Evolutionary conservation across 1,284 basidiomycete genomes (phyloP).

Genomic region (Cystobasidium slooffiae): DNA sequence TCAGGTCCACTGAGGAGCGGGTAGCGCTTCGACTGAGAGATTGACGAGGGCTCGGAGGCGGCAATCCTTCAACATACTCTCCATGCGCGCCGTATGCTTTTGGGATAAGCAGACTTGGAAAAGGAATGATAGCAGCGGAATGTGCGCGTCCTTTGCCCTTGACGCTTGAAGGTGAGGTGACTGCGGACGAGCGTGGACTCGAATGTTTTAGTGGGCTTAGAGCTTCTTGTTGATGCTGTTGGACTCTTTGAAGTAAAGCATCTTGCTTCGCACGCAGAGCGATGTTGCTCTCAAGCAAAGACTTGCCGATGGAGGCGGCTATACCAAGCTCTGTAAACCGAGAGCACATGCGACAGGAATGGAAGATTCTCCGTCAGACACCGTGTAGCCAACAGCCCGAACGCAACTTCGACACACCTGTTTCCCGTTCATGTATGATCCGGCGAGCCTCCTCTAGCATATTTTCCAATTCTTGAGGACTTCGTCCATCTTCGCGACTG

Average conservation of each 20-base stretch:
- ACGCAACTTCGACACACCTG: slow-evolving; percentile 62
- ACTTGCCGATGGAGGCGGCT: slow-evolving; percentile 71
- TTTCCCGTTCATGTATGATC: slow-evolving; percentile 74
- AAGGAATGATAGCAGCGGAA: not conserved
- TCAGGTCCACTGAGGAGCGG: not conserved
- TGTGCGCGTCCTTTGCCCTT: slow-evolving; percentile 45
- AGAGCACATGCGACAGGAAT: slow-evolving; percentile 24
- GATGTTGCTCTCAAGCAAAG: slow-evolving; percentile 69
- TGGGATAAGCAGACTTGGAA: not conserved
- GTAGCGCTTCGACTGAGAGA: not conserved
- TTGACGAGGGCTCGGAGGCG: slow-evolving; percentile 22
- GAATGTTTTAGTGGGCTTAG: not conserved
- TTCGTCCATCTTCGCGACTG: not conserved
- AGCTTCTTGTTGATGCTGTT: slow-evolving; percentile 57
- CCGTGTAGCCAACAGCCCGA: not conserved
- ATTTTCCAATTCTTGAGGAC: slow-evolving; percentile 65
- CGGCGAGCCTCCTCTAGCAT: slow-evolving; percentile 59
- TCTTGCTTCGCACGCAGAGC: slow-evolving; percentile 71
- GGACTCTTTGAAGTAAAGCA: slow-evolving; percentile 67
- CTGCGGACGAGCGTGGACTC: slow-evolving; percentile 44
- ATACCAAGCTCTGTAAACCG: slow-evolving; percentile 66
- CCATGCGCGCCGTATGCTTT: slow-evolving; percentile 21
- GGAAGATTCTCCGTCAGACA: not conserved
- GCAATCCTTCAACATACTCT: slow-evolving; percentile 23
- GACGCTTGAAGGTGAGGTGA: slow-evolving; percentile 47